Evolutionary conservation across 371 early-diverging fungal genomes (phyloP).

Genomic region (Fennellomyces sp.): DNA sequence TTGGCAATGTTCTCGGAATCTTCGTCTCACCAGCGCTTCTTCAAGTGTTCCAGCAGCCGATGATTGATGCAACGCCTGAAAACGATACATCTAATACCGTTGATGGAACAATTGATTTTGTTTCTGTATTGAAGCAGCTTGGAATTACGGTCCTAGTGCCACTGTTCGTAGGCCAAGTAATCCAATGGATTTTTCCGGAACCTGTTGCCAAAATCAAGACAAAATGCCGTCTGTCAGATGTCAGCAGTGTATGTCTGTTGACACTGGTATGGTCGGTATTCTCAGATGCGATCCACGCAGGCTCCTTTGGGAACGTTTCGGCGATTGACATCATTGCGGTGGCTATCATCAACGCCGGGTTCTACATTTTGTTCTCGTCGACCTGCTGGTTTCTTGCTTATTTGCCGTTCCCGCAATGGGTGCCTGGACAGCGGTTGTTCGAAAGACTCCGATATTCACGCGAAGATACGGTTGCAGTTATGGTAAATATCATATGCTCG

Average conservation of each 20-base stretch:
- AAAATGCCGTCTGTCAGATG: constrained; percentile 56
- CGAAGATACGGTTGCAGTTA: constrained; percentile 62
- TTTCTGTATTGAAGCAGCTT: constrained; percentile 58
- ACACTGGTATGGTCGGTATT: constrained; percentile 78
- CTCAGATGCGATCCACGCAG: constrained; percentile 69
- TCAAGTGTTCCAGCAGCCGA: constrained; percentile 38
- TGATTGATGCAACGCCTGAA: constrained; percentile 44
- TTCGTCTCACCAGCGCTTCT: constrained; percentile 71
- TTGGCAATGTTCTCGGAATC: constrained; percentile 73
- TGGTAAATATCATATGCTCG: constrained; percentile 30
- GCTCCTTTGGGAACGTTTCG: constrained; percentile 53
- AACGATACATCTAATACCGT: constrained; percentile 38
- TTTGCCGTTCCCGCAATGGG: constrained; percentile 35
- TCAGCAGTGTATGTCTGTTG: constrained; percentile 64
- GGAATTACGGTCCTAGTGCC: constrained; percentile 68
- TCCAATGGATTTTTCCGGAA: constrained; percentile 61
- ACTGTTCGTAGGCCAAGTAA: constrained; percentile 66
- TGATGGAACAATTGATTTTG: constrained; percentile 53
- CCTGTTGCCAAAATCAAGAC: constrained; percentile 53
- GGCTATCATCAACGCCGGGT: constrained; percentile 52
- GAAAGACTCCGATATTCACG: constrained; percentile 44
- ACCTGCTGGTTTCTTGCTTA: constrained; percentile 43
- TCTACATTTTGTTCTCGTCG: constrained; percentile 50
- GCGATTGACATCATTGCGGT: constrained; percentile 62
- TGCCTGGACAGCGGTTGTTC: constrained; percentile 24